A percentile compares a stretch with the other conserved stretches of the same genome.
These are phyloP conservation scores for Neonectria punicea DNA, from an alignment of 2,329 filamentous ascomycete species.

Conservation along the genomic window DNA sequence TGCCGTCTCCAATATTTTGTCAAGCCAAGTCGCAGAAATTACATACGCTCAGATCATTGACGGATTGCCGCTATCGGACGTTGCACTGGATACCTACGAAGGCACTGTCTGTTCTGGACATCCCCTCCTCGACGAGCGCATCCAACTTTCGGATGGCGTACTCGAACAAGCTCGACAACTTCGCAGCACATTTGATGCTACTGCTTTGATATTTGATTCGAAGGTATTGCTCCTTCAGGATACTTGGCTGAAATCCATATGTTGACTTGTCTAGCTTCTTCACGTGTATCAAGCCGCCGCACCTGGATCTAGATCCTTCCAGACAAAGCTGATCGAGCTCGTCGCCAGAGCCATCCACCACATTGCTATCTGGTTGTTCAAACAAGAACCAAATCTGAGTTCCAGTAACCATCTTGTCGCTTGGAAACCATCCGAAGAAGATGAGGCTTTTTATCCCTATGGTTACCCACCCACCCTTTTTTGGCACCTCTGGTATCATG, in stretches of 20 bases:
- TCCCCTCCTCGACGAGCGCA: slow-evolving; percentile 33
- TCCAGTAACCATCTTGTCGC: slow-evolving; percentile 36
- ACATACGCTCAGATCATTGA: slow-evolving; percentile 42
- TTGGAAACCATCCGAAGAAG: slow-evolving; percentile 36
- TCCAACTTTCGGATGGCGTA: slow-evolving; percentile 30
- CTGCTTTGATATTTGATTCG: slow-evolving; percentile 21
- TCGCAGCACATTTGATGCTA: slow-evolving; percentile 15
- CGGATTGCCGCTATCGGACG: slow-evolving; percentile 29
- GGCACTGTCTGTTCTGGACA: slow-evolving; percentile 4
- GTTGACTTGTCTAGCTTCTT: slow-evolving; percentile 32
- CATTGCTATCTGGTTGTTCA: slow-evolving; percentile 41
- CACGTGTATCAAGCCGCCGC: slow-evolving; percentile 37
- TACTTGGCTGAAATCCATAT: neutral
- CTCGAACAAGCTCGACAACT: slow-evolving; percentile 31
- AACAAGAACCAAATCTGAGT: slow-evolving; percentile 33
- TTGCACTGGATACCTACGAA: slow-evolving; percentile 5
- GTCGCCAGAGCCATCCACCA: slow-evolving; percentile 44
- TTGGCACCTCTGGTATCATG: slow-evolving; percentile 31
- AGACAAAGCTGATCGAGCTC: slow-evolving; percentile 46
- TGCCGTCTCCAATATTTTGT: slow-evolving; percentile 27
- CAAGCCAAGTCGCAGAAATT: slow-evolving; percentile 18
- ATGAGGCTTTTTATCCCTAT: slow-evolving; percentile 15
- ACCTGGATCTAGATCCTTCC: slow-evolving; percentile 40
- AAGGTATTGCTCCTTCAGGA: slow-evolving; percentile 8
- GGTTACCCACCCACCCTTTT: slow-evolving; percentile 43